Conservation (phyloP, 345 rosid species). For the Acer yangbiense region DNA sequence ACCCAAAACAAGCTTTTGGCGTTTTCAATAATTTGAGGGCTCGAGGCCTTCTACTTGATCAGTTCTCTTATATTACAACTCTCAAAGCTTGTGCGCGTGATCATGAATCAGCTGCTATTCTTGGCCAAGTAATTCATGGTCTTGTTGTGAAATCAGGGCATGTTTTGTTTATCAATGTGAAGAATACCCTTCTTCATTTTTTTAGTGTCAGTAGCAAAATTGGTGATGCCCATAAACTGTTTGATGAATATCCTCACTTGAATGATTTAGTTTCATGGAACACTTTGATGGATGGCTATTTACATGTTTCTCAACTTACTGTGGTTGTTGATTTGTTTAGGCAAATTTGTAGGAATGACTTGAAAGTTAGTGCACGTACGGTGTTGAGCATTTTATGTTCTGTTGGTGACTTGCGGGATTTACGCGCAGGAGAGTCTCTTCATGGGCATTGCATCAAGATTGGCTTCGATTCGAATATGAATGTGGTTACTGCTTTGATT, state of each 20-base stretch:
- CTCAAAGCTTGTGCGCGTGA: constrained; percentile 54
- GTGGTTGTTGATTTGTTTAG: constrained; percentile 38
- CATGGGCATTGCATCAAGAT: constrained; percentile 52
- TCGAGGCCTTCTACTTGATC: constrained; percentile 43
- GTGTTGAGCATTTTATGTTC: constrained; percentile 44
- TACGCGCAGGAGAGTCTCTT: constrained; percentile 39
- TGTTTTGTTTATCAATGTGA: constrained; percentile 41
- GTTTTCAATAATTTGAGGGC: constrained; percentile 59
- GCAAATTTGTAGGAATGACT: constrained; percentile 32
- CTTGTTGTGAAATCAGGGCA: constrained; percentile 53
- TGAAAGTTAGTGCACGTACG: constrained; percentile 38
- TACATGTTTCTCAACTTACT: constrained; percentile 38
- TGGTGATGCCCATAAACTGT: constrained; percentile 50
- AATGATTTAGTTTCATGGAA: constrained; percentile 60
- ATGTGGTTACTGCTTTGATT: constrained; percentile 55
- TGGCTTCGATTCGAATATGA: constrained; percentile 42
- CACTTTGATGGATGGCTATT: constrained; percentile 54
- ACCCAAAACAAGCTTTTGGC: constrained; percentile 48
- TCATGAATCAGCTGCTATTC: constrained; percentile 25
- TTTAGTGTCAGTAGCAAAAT: constrained; percentile 40
- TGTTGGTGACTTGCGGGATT: constrained; percentile 41
- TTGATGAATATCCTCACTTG: constrained; percentile 51
- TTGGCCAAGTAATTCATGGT: constrained; percentile 56
- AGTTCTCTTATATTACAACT: constrained; percentile 58
- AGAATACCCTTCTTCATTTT: constrained; percentile 47